A percentile compares a stretch with the other conserved stretches of the same genome.
phyloP scores from a whole-genome alignment of 2,329 filamentous ascomycete genomes.

The Cylindrodendrum hubeiense region DNA sequence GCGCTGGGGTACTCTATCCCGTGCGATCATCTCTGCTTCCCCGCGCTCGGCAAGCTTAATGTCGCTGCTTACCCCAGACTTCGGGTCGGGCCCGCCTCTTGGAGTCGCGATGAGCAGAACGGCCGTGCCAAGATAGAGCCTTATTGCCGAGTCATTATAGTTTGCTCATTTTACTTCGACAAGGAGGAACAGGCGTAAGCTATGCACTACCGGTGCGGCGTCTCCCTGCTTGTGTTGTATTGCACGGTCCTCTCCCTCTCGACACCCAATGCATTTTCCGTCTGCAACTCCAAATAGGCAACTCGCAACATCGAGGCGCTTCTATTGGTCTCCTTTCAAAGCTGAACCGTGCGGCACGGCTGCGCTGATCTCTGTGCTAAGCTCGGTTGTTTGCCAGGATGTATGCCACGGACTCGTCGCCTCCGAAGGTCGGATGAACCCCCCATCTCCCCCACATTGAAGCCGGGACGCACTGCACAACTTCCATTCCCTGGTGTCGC shows the following conservation, averaged over 20 bases:
- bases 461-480: conserved; percentile 1
- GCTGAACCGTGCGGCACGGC: neutral
- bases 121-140: neutral
- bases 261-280: neutral
- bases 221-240: neutral
- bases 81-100: conserved; percentile 22
- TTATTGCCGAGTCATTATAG: neutral
- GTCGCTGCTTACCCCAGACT: conserved; percentile 15
- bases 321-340: neutral
- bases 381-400: neutral
- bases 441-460: conserved; percentile 18
- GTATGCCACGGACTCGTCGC: neutral
- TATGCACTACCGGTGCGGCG: neutral
- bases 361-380: neutral
- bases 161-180: neutral
- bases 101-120: neutral
- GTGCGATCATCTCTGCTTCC: conserved; percentile 17
- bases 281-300: neutral
- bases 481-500: conserved; percentile 1
- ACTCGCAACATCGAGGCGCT: neutral
- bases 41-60: conserved; percentile 19
- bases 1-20: neutral
- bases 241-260: too few relatives aligned
- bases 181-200: neutral
- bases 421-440: conserved; percentile 18